Conservation (phyloP, 2,329 filamentous ascomycete genomes). For the Claviceps quebecensis region DNA sequence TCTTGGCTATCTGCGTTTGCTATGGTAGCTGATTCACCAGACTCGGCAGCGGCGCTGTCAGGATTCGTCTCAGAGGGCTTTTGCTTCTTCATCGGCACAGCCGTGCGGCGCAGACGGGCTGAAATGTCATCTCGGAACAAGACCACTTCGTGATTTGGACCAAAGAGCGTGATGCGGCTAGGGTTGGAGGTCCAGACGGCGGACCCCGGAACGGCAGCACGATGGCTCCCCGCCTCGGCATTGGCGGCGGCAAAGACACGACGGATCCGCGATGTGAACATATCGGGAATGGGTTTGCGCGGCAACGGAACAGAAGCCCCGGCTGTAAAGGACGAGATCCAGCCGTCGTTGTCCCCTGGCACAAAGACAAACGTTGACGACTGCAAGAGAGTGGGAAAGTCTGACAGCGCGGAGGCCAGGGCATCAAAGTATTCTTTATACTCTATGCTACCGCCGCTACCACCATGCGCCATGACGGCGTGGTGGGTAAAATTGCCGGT, state of each 20-base stretch:
- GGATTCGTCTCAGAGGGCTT: constrained; percentile 6
- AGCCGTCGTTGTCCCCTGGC: constrained; percentile 94
- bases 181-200: constrained; percentile 88
- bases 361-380: constrained; percentile 81
- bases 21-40: constrained; percentile 11
- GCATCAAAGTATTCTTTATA: constrained; percentile 95
- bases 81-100: constrained; percentile 55
- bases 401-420: constrained; percentile 65
- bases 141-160: constrained; percentile 74
- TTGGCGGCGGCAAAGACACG: constrained; percentile 70
- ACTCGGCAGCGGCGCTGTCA: constrained; percentile 16
- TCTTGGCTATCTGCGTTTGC: constrained; percentile 9
- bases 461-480: constrained; percentile 52
- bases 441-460: constrained; percentile 72
- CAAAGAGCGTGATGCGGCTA: constrained; percentile 68
- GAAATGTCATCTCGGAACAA: constrained; percentile 80
- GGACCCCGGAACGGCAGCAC: constrained; percentile 25
- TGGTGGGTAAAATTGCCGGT: constrained; percentile 70
- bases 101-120: constrained; percentile 60
- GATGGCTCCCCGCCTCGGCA: constrained; percentile 46
- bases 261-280: constrained; percentile 80
- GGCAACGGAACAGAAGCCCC: constrained; percentile 60
- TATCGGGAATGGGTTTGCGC: constrained; percentile 59
- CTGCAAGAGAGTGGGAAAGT: constrained; percentile 70
- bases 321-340: constrained; percentile 72